These are phyloP conservation scores for Penicillium sp. DNA, from an alignment of 2,329 filamentous ascomycete genomes.

Conservation along the genomic window DNA sequence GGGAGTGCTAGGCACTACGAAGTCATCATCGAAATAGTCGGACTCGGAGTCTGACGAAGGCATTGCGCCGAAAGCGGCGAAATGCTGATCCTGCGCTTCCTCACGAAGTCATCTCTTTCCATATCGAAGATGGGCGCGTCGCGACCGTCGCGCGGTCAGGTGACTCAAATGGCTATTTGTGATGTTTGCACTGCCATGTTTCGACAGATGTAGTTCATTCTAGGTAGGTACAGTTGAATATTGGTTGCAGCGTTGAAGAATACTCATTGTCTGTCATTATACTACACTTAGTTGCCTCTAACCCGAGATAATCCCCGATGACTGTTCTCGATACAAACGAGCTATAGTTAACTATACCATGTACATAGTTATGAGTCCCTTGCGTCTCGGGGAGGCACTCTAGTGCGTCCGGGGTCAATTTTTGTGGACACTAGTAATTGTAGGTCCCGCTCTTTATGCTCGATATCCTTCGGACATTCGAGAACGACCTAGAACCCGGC, in stretches of 20 bases:
- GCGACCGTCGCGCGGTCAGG: conserved; percentile 9
- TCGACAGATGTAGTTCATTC: too few relatives aligned
- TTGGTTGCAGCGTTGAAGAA: too few relatives aligned
- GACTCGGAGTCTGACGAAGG: conserved; percentile 27
- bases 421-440: background rate
- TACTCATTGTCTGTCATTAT: too few relatives aligned
- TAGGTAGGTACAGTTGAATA: too few relatives aligned
- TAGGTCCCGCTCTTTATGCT: background rate
- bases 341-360: background rate
- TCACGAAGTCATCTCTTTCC: background rate
- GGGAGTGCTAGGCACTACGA: conserved; percentile 24
- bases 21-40: conserved; percentile 32
- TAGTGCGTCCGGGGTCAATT: background rate
- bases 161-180: conserved; percentile 9
- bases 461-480: too few relatives aligned
- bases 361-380: background rate
- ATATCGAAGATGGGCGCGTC: conserved; percentile 3
- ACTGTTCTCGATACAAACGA: background rate
- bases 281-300: too few relatives aligned
- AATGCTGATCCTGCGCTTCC: background rate
- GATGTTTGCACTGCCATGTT: conserved; percentile 2
- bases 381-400: background rate
- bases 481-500: too few relatives aligned
- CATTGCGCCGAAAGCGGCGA: conserved; percentile 22
- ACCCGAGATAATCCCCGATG: background rate